Evolutionary conservation across 2,329 filamentous ascomycete species (phyloP), one percentile per base, ranked within the genome.

Genomic region (Colletotrichum magnum): DNA sequence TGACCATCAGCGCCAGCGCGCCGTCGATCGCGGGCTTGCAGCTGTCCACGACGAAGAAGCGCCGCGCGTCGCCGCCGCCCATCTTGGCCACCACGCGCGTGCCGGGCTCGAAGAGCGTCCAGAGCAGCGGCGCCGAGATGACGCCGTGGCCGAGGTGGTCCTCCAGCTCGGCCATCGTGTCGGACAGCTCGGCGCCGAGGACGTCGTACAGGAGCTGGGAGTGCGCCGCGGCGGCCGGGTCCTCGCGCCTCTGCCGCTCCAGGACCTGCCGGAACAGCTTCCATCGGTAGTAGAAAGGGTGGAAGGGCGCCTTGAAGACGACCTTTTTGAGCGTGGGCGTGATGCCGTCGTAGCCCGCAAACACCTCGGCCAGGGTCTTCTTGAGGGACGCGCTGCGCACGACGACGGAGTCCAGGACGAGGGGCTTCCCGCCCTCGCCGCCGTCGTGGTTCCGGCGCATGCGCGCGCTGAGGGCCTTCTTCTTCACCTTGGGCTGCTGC

Each of bases 391-490:
- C 36, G 41, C 54, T 70, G 58, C 68, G 68, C 15, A 70, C 45
- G 3, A 70, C 53, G 26, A 70, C 39, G 7, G 64, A 70, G 47
- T 68, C 48, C 12, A 68, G 48, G 41, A 51, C 50, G 10, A 70
- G 53, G 12, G 58, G 47, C 24, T 51, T 52, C 10, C 41, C 41
- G 41, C 41, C 41, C 41, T 43, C 41, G 12, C 62, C 62, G 1
- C 66, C 67, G 16, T 32, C 48, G 26, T 71, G 68, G 47, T 64
- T 65, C 18, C 59, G 64, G 13, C 63, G 58, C 70, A 70, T 72
- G 21, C 70, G 56, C 5, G 68, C 68, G n/a, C 70, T 41, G 7
- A 72, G 51, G 6, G 70, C 70, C 48, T 72, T 72, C 24, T 66
- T 28, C 45, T 64, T 48, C 45, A 48, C 45, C 18, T 48, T 16